Evolutionary conservation across 2,329 filamentous ascomycete species (phyloP).

Genomic region (Phaeomoniella chlamydospora): DNA sequence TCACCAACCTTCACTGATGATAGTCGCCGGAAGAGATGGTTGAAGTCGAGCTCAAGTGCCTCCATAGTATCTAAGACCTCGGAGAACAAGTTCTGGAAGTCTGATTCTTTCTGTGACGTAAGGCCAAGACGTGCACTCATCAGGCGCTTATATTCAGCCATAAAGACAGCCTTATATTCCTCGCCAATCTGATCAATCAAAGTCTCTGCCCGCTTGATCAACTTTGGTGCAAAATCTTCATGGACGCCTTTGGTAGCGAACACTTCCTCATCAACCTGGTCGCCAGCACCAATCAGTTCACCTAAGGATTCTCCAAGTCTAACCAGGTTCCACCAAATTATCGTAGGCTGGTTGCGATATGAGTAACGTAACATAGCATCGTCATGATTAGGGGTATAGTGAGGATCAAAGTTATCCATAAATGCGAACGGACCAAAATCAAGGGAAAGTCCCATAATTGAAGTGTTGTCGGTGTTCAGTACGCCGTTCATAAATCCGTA

Average conservation of each 20-base stretch:
- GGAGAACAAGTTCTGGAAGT: conserved; percentile 74
- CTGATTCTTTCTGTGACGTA: conserved; percentile 49
- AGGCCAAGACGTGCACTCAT: conserved; percentile 74
- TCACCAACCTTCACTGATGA: conserved; percentile 48
- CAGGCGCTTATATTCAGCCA: conserved; percentile 74
- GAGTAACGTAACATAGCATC: conserved; percentile 76
- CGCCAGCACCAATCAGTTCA: conserved; percentile 70
- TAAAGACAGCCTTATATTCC: conserved; percentile 77
- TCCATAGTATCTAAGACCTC: conserved; percentile 71
- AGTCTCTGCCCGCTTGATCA: conserved; percentile 67
- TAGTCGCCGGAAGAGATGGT: conserved; percentile 79
- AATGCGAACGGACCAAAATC: conserved; percentile 97
- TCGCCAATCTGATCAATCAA: conserved; percentile 69
- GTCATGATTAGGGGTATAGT: conserved; percentile 94
- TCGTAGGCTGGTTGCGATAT: conserved; percentile 85
- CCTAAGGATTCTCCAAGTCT: conserved; percentile 79
- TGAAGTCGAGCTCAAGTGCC: conserved; percentile 74
- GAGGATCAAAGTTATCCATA: conserved; percentile 89
- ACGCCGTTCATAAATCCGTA: conserved; percentile 99
- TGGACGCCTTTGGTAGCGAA: conserved; percentile 62
- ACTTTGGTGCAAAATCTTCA: conserved; percentile 51
- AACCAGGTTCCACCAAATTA: conserved; percentile 98
- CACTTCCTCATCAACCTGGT: conserved; percentile 51
- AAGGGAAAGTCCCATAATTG: conserved; percentile 72
- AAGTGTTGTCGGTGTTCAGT: conserved; percentile 95